These are phyloP conservation scores for Colletotrichum destructivum DNA, from an alignment of 2,329 filamentous ascomycete species.

Conservation along the genomic window DNA sequence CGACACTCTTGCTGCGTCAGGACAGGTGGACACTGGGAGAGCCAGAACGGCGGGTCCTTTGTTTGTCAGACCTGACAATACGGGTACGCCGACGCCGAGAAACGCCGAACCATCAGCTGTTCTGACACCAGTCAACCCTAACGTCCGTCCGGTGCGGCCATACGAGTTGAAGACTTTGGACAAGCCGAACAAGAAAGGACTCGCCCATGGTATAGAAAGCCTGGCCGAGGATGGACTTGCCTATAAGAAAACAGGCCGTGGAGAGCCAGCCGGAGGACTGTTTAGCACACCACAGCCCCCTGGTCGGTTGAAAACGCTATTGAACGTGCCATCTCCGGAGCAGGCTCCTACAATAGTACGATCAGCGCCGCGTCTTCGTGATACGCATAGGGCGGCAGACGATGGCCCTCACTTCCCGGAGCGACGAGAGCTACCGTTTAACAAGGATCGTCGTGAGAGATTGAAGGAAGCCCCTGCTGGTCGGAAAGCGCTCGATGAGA, in stretches of 20 bases:
- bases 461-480: constrained; percentile 16
- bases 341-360: constrained; percentile 47
- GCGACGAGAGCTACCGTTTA: constrained; percentile 61
- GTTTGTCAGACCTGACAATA: constrained; percentile 31
- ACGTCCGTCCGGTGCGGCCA: constrained; percentile 48
- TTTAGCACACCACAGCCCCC: constrained; percentile 43
- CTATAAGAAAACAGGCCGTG: constrained; percentile 43
- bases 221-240: constrained; percentile 65
- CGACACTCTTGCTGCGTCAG: neutral
- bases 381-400: constrained; percentile 37
- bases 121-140: constrained; percentile 56
- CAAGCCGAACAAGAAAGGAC: constrained; percentile 44
- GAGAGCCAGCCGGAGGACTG: constrained; percentile 37
- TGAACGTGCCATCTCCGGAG: constrained; percentile 50
- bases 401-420: constrained; percentile 53
- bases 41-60: constrained; percentile 17
- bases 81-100: constrained; percentile 43
- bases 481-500: constrained; percentile 8
- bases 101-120: constrained; percentile 46
- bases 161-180: constrained; percentile 44
- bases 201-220: constrained; percentile 56
- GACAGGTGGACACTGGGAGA: constrained; percentile 1
- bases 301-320: constrained; percentile 52
- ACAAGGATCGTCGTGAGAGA: constrained; percentile 45
- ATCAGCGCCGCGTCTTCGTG: constrained; percentile 45